Base-by-base conservation (phyloP, 176 grass and related monocot genomes). In the Bothriochloa decipiens region DNA sequence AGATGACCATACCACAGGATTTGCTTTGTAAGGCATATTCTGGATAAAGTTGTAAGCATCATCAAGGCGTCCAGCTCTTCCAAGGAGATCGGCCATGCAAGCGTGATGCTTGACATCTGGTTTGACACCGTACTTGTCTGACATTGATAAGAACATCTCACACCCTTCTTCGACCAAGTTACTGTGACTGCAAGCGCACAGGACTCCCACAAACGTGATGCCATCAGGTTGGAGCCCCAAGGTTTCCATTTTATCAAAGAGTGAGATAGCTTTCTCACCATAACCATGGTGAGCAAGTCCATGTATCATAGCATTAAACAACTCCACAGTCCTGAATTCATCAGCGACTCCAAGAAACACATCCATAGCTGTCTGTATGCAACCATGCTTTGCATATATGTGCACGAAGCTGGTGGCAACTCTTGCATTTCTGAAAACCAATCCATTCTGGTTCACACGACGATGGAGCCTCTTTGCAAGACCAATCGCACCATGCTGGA, bases 11-110 rank as follows among this genome's bases (percentile, higher is more conserved):
- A 87, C 68, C 45, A 87, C 79, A 72, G 3, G 72, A 41, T 87
- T 83, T 85, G 90, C 78, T 79, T 87, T 57, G 36, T 81, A 85
- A 33, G 87, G 85, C 87, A 92, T 90, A 26, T 76, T 80, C 39
- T 86, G 74, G 47, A 94, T 88, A 61, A 86, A 94, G 26, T 15
- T 58, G 64, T 75, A 89, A 41, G 92, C 92, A 55, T 90, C 65
- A 1, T 74, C 77, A 72, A 90, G 50, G 3, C 6, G 78, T 40
- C 92, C 92, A 78, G 72, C 90, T 81, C 90, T 86, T 36, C 87
- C 87, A 52, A 94, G 90, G 35, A 94, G 80, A 68, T 90, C 92
- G 65, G 47, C 82, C 74, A 94, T 90, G 76, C 87, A 94, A 47
- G 75, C 78, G 13, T 86, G 83, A 72, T 94, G 92, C 55, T 81